Evolutionary conservation across 129 eudicot genomes (phyloP), one percentile per base, ranked within the genome.

Genomic region (Flaveria linearis): DNA sequence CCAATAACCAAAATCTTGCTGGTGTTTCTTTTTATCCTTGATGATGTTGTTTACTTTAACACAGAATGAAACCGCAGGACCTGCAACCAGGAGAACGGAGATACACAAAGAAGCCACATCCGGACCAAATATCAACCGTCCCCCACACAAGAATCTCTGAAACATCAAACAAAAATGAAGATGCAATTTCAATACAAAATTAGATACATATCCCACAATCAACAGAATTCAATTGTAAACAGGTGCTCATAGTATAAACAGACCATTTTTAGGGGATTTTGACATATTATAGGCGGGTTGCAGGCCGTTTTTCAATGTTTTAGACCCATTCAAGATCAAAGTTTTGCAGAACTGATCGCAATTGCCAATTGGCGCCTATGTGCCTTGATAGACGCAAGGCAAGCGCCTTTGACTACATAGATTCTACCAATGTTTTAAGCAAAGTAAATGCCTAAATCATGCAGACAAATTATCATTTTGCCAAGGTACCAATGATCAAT

Each of bases 101-200:
- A 89, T 18, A 66, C 84, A 84, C 78, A 95, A 55, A 71, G 99
- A 86, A 62, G 84, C 85, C 9, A 77, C 95, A 78, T 95, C 97
- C 2, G 99, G 99, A 78, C 97, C 99, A 76, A 91, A 95, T 72
- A 95, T 83, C 83, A 95, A 85, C 82, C 97, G 89, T 81, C 99
- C 99, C 25, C 97, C 97, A 68, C 87, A 89, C 39, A 87, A 73
- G 77, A 95, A 95, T 78, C 45, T 95, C 99, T 95, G 92, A 42
- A 86, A 68, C 57, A 78, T 55, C 28, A 22, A 69, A 49, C 22
- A 43, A 16, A 50, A 46, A 45, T 47, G 18, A 65, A 62, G 47
- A 75, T 75, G 52, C 15, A 15, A 36, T 64, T 46, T 55, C 4
- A 36, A 72, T 62, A 17, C 57, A 69, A 69, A 28, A 43, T 2